phyloP scores from a whole-genome alignment of 371 early-diverging fungal genomes.

The Mortierella polycephala region DNA sequence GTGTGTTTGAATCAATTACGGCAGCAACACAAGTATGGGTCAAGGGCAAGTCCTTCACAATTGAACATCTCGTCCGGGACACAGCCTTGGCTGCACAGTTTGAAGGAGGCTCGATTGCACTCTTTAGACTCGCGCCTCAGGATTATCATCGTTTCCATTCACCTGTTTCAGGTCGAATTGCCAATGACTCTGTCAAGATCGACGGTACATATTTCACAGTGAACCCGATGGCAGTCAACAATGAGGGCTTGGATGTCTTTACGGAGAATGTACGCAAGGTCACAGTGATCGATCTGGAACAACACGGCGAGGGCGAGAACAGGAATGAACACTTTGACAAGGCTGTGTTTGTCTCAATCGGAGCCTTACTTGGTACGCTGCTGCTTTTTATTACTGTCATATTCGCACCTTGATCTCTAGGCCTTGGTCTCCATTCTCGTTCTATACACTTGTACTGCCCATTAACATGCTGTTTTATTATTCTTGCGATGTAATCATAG shows the following conservation, averaged over 20 bases:
- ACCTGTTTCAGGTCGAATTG: slow-evolving; percentile 69
- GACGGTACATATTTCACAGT: slow-evolving; percentile 44
- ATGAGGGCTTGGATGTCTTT: slow-evolving; percentile 58
- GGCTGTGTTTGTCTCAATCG: slow-evolving; percentile 59
- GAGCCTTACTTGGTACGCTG: slow-evolving; percentile 53
- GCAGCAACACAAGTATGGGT: slow-evolving; percentile 74
- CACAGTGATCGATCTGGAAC: slow-evolving; percentile 36
- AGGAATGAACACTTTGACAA: slow-evolving; percentile 20
- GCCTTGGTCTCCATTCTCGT: slow-evolving; percentile 3
- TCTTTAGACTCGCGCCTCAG: slow-evolving; percentile 82
- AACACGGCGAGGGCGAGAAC: slow-evolving; percentile 13
- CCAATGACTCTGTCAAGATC: slow-evolving; percentile 14
- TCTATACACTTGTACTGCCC: too few relatives aligned
- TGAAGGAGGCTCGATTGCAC: slow-evolving; percentile 69
- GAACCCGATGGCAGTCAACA: slow-evolving; percentile 60
- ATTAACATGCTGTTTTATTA: too few relatives aligned
- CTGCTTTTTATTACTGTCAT: background rate
- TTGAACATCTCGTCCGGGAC: slow-evolving; percentile 61
- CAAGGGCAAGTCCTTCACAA: slow-evolving; percentile 75
- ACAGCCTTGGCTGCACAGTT: slow-evolving; percentile 56
- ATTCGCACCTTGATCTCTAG: background rate
- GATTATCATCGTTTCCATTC: slow-evolving; percentile 85
- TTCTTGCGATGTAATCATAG: slow-evolving; percentile 34
- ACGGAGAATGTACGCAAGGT: slow-evolving; percentile 61
- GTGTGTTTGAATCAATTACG: slow-evolving; percentile 63